Evolutionary conservation across 345 rosid genomes (phyloP), one percentile per base, ranked within the genome.

Genomic region (Rhizophora mangle): DNA sequence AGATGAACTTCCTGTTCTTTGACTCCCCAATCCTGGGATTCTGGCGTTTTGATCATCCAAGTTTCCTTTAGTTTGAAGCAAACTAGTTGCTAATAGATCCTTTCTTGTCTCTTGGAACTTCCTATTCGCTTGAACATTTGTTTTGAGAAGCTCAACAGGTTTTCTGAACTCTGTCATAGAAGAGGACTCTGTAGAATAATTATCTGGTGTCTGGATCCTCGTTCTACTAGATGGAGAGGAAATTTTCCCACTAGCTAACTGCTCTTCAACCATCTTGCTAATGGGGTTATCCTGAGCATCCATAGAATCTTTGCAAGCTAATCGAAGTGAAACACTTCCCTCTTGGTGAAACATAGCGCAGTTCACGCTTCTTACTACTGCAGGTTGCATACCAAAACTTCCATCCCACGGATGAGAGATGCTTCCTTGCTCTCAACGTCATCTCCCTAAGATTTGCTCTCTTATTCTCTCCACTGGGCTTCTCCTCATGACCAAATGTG

Each of bases 341-440:
- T 1, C 29, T 27, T 18, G 87, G 91, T n/a, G 89, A 74, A 39
- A 24, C 55, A 62, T 83, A 78, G 11, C 65, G 60, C 62, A 83
- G n/a, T 18, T 24, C 74, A 19, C 73, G 75, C 65, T 59, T 76
- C 29, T 13, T 43, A 43, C 80, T 74, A 4, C 66, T 64, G 37
- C 6, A 21, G 15, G 0, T 20, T 31, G 24, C 49, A 37, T 20
- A 37, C 51, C 32, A 29, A 71, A 87, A 69, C 6, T 1, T 26
- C 89, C 95, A 89, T 49, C 95, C 91, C 37, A 73, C 43, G 13
- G 79, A 78, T 29, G 78, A 64, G 2, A 89, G 88, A 71, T 87
- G 87, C 74, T 65, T 75, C 70, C 60, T 89, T 18, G 81, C 89
- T 67, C 79, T 83, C 53, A 46, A 56, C 37, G 60, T 71, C 79